Percentiles rank a stretch among this genome's conserved stretches.
These are phyloP conservation scores for Polyplosphaeria fusca DNA, from an alignment of 495 filamentous ascomycete species.

Conservation along the genomic window DNA sequence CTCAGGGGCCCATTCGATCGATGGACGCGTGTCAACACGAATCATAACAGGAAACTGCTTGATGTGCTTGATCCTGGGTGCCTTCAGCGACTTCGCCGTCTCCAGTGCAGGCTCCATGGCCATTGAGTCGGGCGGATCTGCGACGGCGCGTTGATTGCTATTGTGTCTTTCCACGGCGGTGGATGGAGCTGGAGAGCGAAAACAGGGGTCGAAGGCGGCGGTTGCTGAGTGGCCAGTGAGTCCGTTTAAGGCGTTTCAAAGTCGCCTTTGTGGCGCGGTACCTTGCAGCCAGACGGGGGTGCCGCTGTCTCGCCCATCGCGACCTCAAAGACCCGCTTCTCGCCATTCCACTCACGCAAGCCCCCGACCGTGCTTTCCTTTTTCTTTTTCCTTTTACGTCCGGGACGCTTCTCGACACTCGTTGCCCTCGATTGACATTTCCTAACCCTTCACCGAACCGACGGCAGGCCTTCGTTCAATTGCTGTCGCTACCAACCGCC, in stretches of 20 bases:
- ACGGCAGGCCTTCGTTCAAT: slow-evolving; percentile 14
- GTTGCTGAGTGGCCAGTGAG: neutral
- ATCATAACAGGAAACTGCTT: too few species aligned
- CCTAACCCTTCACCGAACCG: neutral
- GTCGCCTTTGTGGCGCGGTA: slow-evolving; percentile 5
- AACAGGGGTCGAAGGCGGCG: neutral
- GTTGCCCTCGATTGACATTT: neutral
- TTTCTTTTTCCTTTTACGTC: neutral
- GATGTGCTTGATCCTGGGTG: too few species aligned
- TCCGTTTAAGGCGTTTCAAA: slow-evolving; percentile 9
- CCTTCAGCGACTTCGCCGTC: too few species aligned
- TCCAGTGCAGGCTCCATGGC: too few species aligned
- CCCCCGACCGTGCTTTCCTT: slow-evolving; percentile 5
- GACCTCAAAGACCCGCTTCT: slow-evolving; percentile 4
- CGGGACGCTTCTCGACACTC: neutral
- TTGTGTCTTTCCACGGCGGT: neutral
- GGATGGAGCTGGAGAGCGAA: neutral
- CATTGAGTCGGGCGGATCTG: neutral
- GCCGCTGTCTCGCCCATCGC: slow-evolving; percentile 3
- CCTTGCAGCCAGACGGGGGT: slow-evolving; percentile 7
- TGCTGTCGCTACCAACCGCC: neutral
- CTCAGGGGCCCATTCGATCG: slow-evolving; percentile 12
- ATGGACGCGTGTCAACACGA: neutral
- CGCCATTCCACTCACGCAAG: neutral
- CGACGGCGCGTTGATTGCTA: neutral